Base-by-base conservation (phyloP, 2,329 filamentous ascomycete species). In the Xylariaceae sp. region DNA sequence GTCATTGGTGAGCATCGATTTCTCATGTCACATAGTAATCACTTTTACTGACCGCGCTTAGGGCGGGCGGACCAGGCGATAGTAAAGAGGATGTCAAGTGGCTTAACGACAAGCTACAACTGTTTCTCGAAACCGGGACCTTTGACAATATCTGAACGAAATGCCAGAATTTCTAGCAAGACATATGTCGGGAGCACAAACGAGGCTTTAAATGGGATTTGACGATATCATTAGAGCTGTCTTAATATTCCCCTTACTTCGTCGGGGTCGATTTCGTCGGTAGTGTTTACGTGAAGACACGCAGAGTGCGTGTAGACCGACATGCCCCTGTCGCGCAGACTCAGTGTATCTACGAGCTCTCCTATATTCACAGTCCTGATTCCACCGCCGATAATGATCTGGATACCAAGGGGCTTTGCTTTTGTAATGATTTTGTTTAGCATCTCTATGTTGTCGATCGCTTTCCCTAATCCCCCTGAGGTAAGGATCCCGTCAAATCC, bases 51-150 rank as follows among this genome's bases (percentile, higher is more conserved):
- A 30, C 15, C 6, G 14, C 30, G 1, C 14, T 3, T 32, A 68
- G 81, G 81, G 82, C 82, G 14, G 82, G 82, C 11, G 87, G 86
- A 1, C 87, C 87, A 5, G 86, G 86, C 0, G 75, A 85, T n/a
- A 87, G 79, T 56, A 79, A 77, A 50, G 82, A 85, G 31, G 87
- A 91, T 65, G 77, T 85, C 2, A 78, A 80, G 59, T 91, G 86
- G 85, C 70, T 91, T 39, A 84, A 90, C 61, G 71, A 80, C 27
- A 78, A 78, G 55, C 62, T 89, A 49, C 72, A 68, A 14, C 67
- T 68, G 6, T 78, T 86, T 45, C 52, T 70, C 11, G 42, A 59
- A 18, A 52, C 61, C 11, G 59, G 54, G n/a, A 22, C 1, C 38
- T 9, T 49, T 42, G 47, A 49, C 30, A 42, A 48, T 14, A 11